Percentiles rank a stretch among this genome's conserved stretches.
Evolutionary conservation across 2,329 filamentous ascomycete genomes (phyloP).

Genomic region (Diplodia seriata): DNA sequence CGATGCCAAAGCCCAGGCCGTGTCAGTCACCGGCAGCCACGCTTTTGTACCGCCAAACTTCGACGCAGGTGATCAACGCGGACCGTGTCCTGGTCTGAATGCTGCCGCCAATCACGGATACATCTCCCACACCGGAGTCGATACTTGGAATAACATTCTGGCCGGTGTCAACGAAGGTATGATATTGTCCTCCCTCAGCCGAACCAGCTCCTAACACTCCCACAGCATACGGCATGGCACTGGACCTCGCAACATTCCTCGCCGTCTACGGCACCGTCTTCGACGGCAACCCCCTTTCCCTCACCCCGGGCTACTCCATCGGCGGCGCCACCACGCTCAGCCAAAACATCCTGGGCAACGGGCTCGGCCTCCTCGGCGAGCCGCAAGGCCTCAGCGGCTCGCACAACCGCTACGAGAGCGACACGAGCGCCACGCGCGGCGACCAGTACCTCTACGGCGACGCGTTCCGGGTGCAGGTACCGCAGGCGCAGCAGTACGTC

Average conservation of each 20-base stretch:
- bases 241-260: constrained; percentile 45
- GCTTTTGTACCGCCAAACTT: constrained; percentile 24
- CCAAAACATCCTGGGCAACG: constrained; percentile 46
- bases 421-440: constrained; percentile 60
- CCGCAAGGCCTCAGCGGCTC: constrained; percentile 58
- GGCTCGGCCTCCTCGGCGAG: constrained; percentile 54
- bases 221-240: constrained; percentile 38
- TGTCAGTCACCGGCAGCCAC: constrained; percentile 15
- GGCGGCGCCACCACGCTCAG: constrained; percentile 41
- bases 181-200: too few species aligned
- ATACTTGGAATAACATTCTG: constrained; percentile 15
- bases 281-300: constrained; percentile 57
- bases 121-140: constrained; percentile 38
- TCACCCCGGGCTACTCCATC: constrained; percentile 49
- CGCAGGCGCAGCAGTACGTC: constrained; percentile 10
- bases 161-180: constrained; percentile 20
- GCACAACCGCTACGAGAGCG: constrained; percentile 63
- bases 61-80: constrained; percentile 36
- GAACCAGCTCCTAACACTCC: background rate
- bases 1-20: background rate
- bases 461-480: constrained; percentile 40
- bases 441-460: constrained; percentile 62
- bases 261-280: constrained; percentile 37
- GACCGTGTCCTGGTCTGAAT: constrained; percentile 46
- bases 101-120: constrained; percentile 45